Evolutionary conservation across 2,329 filamentous ascomycete species (phyloP), one percentile per base, ranked within the genome.

Genomic region (Botryotinia calthae): DNA sequence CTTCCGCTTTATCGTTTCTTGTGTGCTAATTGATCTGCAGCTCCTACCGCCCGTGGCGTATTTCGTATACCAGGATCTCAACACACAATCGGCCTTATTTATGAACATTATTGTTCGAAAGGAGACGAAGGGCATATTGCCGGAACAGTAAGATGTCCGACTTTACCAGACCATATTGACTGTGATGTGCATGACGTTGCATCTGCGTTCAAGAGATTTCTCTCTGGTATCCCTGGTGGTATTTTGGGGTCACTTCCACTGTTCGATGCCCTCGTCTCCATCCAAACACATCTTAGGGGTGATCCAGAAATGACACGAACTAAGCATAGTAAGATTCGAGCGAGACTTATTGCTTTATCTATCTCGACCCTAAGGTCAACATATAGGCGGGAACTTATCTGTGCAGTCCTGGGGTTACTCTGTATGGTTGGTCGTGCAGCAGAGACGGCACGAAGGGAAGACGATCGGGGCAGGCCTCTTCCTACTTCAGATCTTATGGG

Each of bases 141-240:
- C 3, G 84, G 84, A 65, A 92, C 89, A 0, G 87, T 89, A 42
- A 84, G 87, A 48, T 87, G 85, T 67, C 86, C 88, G 9, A 88
- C 85, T 58, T 82, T 92, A 2, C 90, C 90, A 5, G 80, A 81
- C 2, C 88, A 91, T 76, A 88, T 92, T 74, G 84, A 85, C 54
- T 87, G 84, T 64, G 85, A 87, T 10, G 84, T 88, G 5, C 88
- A 92, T 74, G 90, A 92, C 80, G 87, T 92, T 44, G 90, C 90
- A 3, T 90, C 89, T 2, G 85, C 88, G 0, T 91, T 93, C 81
- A 92, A 92, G 77, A 86, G 85, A 20, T 83, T 93, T n/a, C 82
- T 93, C 0, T 85, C 86, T 0, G 87, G 87, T 0, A 79, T 93
- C 0, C 89, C 90, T 0, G 90, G 90, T 0, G 90, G 90, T 0